phyloP scores from a whole-genome alignment of 2,329 filamentous ascomycete species.

The Calonectria leucothoes region DNA sequence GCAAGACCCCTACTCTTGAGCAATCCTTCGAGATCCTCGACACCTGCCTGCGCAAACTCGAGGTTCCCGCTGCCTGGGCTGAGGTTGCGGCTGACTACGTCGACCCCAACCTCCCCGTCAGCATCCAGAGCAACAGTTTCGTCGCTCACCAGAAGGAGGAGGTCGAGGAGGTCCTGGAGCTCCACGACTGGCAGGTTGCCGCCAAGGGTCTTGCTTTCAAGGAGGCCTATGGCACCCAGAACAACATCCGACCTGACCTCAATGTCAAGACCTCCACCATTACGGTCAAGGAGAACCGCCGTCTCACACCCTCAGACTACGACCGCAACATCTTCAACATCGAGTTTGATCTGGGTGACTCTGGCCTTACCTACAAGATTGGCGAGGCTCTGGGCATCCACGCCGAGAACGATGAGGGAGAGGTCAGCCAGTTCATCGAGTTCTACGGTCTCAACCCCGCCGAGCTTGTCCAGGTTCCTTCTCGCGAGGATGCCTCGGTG shows the following conservation, averaged over 20 bases:
- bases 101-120: conserved; percentile 65
- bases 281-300: conserved; percentile 93
- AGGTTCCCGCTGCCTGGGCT: conserved; percentile 84
- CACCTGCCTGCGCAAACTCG: conserved; percentile 76
- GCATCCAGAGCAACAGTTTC: conserved; percentile 85
- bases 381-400: conserved; percentile 97
- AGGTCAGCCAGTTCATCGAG: conserved; percentile 87
- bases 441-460: conserved; percentile 87
- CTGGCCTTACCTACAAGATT: conserved; percentile 95
- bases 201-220: conserved; percentile 94
- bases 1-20: conserved; percentile 59
- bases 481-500: conserved; percentile 78
- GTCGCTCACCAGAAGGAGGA: conserved; percentile 82
- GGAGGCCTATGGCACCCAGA: conserved; percentile 86
- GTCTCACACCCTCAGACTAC: conserved; percentile 87
- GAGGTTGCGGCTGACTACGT: conserved; percentile 69
- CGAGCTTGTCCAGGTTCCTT: conserved; percentile 90
- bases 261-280: conserved; percentile 88
- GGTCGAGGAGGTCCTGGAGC: conserved; percentile 70
- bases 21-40: conserved; percentile 76
- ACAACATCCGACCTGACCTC: conserved; percentile 84
- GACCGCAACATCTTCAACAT: conserved; percentile 99
- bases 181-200: conserved; percentile 83
- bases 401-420: conserved; percentile 86
- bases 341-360: conserved; percentile 93